These are phyloP conservation scores for Globisporangium iwayamae DNA, from an alignment of 352 stramenopile genomes.

Conservation along the genomic window DNA sequence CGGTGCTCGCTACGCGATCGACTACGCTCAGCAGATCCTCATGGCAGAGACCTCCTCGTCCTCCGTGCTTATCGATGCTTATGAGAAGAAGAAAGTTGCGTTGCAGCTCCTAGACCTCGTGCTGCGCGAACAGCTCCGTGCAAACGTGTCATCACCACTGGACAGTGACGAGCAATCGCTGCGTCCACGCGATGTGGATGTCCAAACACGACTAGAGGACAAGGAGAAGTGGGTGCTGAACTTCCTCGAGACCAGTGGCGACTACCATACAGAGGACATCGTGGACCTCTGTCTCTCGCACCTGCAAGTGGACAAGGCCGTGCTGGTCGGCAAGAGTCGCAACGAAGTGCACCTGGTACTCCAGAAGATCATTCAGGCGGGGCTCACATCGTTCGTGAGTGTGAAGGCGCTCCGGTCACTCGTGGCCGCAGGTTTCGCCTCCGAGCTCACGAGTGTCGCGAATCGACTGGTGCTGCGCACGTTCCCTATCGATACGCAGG, in stretches of 20 bases:
- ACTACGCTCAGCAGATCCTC: conserved; percentile 57
- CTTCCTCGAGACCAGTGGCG: conserved; percentile 53
- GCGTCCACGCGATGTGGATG: conserved; percentile 15
- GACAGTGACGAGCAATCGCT: conserved; percentile 15
- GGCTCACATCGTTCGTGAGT: conserved; percentile 41
- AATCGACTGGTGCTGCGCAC: conserved; percentile 54
- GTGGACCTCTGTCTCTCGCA: conserved; percentile 66
- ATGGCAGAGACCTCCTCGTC: conserved; percentile 19
- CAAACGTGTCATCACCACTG: conserved; percentile 7
- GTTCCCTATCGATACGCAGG: conserved; percentile 45
- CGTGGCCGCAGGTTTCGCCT: conserved; percentile 35
- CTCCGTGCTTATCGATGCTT: conserved; percentile 24
- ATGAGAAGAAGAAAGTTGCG: conserved; percentile 49
- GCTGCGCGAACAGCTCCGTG: conserved; percentile 52
- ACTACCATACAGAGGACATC: conserved; percentile 61
- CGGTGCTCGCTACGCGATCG: conserved; percentile 47
- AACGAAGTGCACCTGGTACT: conserved; percentile 46
- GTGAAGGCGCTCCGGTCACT: conserved; percentile 34
- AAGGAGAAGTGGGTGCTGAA: conserved; percentile 46
- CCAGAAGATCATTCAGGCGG: conserved; percentile 44
- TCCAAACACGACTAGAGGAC: conserved; percentile 20
- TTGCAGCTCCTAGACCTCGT: conserved; percentile 53
- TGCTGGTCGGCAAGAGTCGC: conserved; percentile 50
- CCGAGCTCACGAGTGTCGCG: conserved; percentile 30
- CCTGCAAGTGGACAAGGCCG: conserved; percentile 63